Base-by-base conservation (phyloP, 2,329 filamentous ascomycete genomes). In the Neofusicoccum ribis region DNA sequence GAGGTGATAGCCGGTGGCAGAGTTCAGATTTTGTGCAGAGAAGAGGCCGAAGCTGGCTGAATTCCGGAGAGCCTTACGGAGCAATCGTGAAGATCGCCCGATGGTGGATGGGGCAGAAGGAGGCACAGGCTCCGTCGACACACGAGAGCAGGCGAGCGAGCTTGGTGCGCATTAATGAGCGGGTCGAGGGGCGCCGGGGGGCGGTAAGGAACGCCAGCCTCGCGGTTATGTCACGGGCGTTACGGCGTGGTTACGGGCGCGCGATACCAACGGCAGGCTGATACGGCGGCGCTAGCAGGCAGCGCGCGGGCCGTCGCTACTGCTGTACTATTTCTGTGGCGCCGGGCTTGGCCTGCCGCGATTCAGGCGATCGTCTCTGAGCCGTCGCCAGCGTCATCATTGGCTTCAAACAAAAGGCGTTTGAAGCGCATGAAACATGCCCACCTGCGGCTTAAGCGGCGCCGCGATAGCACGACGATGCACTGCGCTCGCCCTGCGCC, bases 11-110 rank as follows among this genome's bases (percentile, higher is more conserved):
- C 44, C 37, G 56, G 44, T 56, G 47, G 36, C n/a, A 49, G 52
- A 59, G 63, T 50, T 65, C 52, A 65, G 63, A 65, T 60, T 65
- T 65, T 65, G 54, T 59, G 62, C 62, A 64, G 23, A 64, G 56
- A 60, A 34, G 43, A 60, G 41, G 31, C 56, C 56, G 56, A 60
- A 60, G 63, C 62, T 64, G 62, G 62, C 50, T 64, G 62, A 64
- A 64, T 44, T 65, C 63, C 63, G 63, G 63, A 23, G 41, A 65
- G 63, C 52, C 54, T 65, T 60, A 52, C 37, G 63, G 63, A 51
- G 43, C 54, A 50, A 47, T 51, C 54, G 63, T 60, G 63, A 60
- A 50, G 63, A 65, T 65, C 63, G 63, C 44, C 63, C 52, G 52
- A 60, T 47, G 50, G 47, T 63, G 63, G 52, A 60, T 65, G 62